Evolutionary conservation across 352 stramenopile species (phyloP).

Genomic region (Pythium insidiosum): DNA sequence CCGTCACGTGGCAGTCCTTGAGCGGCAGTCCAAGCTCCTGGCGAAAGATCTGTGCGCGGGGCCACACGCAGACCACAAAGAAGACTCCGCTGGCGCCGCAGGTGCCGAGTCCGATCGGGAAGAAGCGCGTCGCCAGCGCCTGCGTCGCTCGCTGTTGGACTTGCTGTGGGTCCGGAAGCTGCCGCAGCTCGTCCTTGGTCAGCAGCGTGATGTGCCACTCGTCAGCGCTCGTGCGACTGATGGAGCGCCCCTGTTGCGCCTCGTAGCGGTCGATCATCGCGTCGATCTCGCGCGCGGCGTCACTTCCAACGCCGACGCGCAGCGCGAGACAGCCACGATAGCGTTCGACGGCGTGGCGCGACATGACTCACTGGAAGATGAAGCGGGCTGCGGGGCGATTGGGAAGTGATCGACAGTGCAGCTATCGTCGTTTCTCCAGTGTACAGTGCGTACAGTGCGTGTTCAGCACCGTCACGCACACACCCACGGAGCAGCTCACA

Average conservation of each 20-base stretch:
- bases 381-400: neutral
- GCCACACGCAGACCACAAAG: conserved; percentile 60
- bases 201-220: conserved; percentile 53
- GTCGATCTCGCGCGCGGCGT: neutral
- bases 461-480: too few species aligned
- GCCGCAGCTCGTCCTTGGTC: conserved; percentile 41
- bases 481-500: too few species aligned
- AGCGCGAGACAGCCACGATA: conserved; percentile 16
- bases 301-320: neutral
- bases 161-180: too few species aligned
- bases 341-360: conserved; percentile 7
- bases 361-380: neutral
- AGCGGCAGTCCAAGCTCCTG: conserved; percentile 24
- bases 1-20: conserved; percentile 47
- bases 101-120: conserved; percentile 32
- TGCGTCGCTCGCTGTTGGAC: conserved; percentile 18
- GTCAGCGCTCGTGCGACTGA: neutral
- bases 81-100: conserved; percentile 15
- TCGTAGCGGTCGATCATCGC: conserved; percentile 8
- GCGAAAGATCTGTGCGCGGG: conserved; percentile 35
- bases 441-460: too few species aligned
- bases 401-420: too few species aligned
- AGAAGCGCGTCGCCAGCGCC: conserved; percentile 19
- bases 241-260: neutral
- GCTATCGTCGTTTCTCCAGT: too few species aligned